Evolutionary conservation across 139 green algal genomes (phyloP).

Genomic region (Chlamydomonas eustigma): DNA sequence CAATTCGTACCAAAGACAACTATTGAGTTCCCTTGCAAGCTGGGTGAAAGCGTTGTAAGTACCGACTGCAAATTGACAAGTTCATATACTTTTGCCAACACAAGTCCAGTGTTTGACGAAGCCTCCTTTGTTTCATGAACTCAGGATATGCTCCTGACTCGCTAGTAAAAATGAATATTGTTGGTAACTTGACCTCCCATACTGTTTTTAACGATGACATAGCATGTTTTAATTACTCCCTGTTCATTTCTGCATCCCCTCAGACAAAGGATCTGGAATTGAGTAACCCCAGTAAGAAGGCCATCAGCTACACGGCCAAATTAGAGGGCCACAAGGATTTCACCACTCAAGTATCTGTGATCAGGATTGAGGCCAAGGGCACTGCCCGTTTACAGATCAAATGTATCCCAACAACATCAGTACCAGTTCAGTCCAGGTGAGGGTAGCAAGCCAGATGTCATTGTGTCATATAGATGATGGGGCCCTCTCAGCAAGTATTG

Average conservation of each 20-base stretch:
- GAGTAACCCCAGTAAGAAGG: slow-evolving; percentile 57
- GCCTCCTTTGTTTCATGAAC: no score
- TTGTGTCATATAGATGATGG: no score
- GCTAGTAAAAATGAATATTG: not conserved
- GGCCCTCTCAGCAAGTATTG: no score
- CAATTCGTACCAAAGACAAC: slow-evolving; percentile 58
- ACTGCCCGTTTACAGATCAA: slow-evolving; percentile 11
- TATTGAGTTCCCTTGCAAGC: slow-evolving; percentile 57
- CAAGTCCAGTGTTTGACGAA: no score
- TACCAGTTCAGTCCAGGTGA: not conserved
- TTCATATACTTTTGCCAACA: no score
- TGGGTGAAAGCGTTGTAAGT: slow-evolving; percentile 39
- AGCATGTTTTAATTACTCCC: no score
- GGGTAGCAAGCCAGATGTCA: not conserved
- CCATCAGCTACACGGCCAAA: slow-evolving; percentile 59
- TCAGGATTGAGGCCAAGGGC: slow-evolving; percentile 59
- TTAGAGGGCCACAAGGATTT: slow-evolving; percentile 70
- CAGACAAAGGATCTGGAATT: slow-evolving; percentile 65
- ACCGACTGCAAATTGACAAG: not conserved
- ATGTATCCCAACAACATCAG: slow-evolving; percentile 14
- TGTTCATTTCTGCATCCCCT: not conserved
- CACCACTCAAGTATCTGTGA: slow-evolving; percentile 33
- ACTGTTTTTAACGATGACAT: no score
- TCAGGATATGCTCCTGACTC: no score
- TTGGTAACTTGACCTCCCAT: no score